These are phyloP conservation scores for Betula pendula DNA, from an alignment of 306 rosid genomes.

Conservation along the genomic window DNA sequence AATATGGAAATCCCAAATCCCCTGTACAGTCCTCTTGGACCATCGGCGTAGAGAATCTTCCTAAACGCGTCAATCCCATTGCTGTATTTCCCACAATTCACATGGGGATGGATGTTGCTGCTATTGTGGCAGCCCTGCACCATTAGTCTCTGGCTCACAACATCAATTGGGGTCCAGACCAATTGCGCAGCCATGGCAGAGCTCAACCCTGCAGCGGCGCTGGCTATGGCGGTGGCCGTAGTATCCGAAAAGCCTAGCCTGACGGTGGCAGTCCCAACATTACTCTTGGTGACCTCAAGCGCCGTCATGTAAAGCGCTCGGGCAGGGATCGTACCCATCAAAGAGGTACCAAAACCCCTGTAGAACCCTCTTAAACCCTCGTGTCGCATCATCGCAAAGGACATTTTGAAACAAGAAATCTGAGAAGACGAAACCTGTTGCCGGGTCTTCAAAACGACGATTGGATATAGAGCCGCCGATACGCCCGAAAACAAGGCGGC, in stretches of 20 bases:
- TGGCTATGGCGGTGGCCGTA: conserved; percentile 64
- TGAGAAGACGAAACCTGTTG: conserved; percentile 74
- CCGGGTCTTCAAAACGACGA: conserved; percentile 80
- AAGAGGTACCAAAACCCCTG: conserved; percentile 90
- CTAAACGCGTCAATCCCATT: conserved; percentile 87
- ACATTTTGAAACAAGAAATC: conserved; percentile 64
- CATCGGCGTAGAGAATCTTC: conserved; percentile 72
- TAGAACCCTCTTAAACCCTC: conserved; percentile 90
- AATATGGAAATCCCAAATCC: conserved; percentile 88
- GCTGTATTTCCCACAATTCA: conserved; percentile 48
- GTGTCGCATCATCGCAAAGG: conserved; percentile 57
- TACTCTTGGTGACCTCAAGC: conserved; percentile 81
- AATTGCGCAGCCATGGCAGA: conserved; percentile 95
- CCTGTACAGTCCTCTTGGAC: conserved; percentile 77
- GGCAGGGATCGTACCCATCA: conserved; percentile 92
- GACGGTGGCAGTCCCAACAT: conserved; percentile 63
- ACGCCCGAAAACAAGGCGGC: conserved; percentile 96
- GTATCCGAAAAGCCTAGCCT: conserved; percentile 75
- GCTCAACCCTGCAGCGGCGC: conserved; percentile 77
- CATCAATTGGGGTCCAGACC: conserved; percentile 96
- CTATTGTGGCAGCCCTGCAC: conserved; percentile 54
- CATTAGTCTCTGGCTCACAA: conserved; percentile 93
- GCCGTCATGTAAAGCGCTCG: conserved; percentile 91
- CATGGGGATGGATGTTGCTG: conserved; percentile 40
- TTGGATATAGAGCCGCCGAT: conserved; percentile 75